Evolutionary conservation across 768 basidiomycete genomes (phyloP).

Genomic region (Lentinus brumalis): DNA sequence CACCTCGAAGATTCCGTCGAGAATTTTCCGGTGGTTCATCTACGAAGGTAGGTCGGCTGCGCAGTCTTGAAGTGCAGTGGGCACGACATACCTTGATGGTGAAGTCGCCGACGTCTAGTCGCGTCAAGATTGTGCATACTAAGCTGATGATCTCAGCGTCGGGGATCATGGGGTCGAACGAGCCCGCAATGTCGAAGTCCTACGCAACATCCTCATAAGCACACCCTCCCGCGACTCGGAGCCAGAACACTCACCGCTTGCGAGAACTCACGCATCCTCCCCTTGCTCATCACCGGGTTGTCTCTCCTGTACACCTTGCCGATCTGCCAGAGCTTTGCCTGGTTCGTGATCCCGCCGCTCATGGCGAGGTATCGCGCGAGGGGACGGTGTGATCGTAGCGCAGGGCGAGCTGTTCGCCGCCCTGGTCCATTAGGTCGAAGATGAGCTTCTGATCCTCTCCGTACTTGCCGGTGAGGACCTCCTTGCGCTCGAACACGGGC

Average conservation of each 20-base stretch:
- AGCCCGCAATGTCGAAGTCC: conserved; percentile 95
- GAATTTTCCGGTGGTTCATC: conserved; percentile 95
- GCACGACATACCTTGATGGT: conserved; percentile 75
- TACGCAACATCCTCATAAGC: conserved; percentile 31
- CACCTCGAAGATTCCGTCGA: conserved; percentile 96
- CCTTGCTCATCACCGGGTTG: conserved; percentile 96
- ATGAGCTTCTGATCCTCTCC: conserved; percentile 98
- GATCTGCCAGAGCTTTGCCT: conserved; percentile 92
- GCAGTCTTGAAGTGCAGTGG: background rate
- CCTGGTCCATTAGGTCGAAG: conserved; percentile 96
- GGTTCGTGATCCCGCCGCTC: conserved; percentile 76
- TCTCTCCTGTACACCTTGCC: conserved; percentile 99
- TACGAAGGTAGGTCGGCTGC: conserved; percentile 29
- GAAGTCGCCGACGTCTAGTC: conserved; percentile 91
- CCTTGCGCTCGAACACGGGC: conserved; percentile 97
- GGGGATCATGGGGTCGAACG: conserved; percentile 96
- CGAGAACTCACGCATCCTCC: conserved; percentile 97
- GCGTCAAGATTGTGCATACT: conserved; percentile 76
- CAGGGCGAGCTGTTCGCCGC: conserved; percentile 92
- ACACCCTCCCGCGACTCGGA: conserved; percentile 25
- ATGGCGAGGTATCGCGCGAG: conserved; percentile 95
- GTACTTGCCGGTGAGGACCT: conserved; percentile 94
- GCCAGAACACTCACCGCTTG: conserved; percentile 56
- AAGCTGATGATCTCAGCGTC: conserved; percentile 90
- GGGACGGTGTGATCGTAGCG: conserved; percentile 96